phyloP scores from a whole-genome alignment of 768 basidiomycete species.

The Leccinellum luteum region DNA sequence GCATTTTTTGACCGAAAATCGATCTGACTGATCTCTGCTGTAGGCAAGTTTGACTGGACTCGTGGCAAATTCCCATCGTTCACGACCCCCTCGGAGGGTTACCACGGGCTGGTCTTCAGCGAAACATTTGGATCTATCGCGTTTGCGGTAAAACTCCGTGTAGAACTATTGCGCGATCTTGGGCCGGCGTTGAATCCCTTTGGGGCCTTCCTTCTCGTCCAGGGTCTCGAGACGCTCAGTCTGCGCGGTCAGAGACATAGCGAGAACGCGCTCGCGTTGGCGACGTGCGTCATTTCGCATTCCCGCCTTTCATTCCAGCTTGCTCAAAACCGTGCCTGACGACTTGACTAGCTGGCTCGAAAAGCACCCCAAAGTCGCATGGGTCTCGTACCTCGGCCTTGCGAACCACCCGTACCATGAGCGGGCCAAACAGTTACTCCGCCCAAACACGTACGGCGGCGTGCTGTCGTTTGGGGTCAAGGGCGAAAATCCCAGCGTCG shows the following conservation, averaged over 20 bases:
- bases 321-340: neutral
- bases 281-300: slow-evolving; percentile 29
- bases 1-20: neutral
- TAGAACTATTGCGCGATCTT: slow-evolving; percentile 52
- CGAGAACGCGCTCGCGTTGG: slow-evolving; percentile 54
- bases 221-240: slow-evolving; percentile 62
- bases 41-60: slow-evolving; percentile 58
- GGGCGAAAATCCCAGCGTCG: slow-evolving; percentile 44
- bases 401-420: slow-evolving; percentile 56
- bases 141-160: slow-evolving; percentile 50
- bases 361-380: slow-evolving; percentile 61
- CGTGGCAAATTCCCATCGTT: slow-evolving; percentile 54
- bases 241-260: slow-evolving; percentile 57
- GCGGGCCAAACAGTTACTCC: slow-evolving; percentile 54
- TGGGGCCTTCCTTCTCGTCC: slow-evolving; percentile 54
- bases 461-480: slow-evolving; percentile 77
- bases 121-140: slow-evolving; percentile 52
- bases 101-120: slow-evolving; percentile 51
- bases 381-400: slow-evolving; percentile 80
- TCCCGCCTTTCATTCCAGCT: neutral
- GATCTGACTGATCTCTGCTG: slow-evolving; percentile 1
- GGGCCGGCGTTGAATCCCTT: slow-evolving; percentile 56
- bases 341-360: slow-evolving; percentile 48
- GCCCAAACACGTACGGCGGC: slow-evolving; percentile 58
- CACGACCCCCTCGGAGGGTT: slow-evolving; percentile 53